phyloP scores from a whole-genome alignment of 2,329 filamentous ascomycete species.

The Hymenoscyphus albidus region DNA sequence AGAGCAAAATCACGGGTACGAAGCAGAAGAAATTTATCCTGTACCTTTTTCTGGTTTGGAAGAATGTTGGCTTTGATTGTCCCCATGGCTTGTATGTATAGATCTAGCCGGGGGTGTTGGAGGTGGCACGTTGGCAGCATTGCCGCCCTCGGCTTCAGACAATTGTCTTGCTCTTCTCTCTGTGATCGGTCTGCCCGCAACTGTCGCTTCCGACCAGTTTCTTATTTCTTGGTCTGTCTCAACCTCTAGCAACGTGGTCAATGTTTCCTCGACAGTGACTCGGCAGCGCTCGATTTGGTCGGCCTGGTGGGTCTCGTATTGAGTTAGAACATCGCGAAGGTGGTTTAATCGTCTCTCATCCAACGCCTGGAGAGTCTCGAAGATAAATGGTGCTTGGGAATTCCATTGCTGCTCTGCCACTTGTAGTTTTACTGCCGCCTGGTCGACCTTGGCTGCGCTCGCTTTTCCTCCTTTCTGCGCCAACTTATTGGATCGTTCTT shows the following conservation, averaged over 20 bases:
- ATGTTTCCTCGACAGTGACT: conserved; percentile 69
- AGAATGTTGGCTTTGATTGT: conserved; percentile 31
- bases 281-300: conserved; percentile 79
- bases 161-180: conserved; percentile 32
- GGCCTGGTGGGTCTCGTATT: conserved; percentile 87
- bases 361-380: conserved; percentile 84
- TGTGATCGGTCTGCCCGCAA: conserved; percentile 35
- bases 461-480: conserved; percentile 73
- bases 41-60: conserved; percentile 16
- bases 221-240: conserved; percentile 85
- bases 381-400: conserved; percentile 89
- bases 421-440: conserved; percentile 69
- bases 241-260: conserved; percentile 81
- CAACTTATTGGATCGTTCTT: conserved; percentile 82
- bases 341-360: conserved; percentile 89
- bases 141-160: conserved; percentile 26
- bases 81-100: conserved; percentile 20
- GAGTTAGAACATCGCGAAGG: conserved; percentile 84
- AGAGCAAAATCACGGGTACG: background rate
- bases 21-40: background rate
- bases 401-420: conserved; percentile 84
- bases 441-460: conserved; percentile 72
- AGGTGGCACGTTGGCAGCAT: conserved; percentile 22
- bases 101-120: conserved; percentile 29
- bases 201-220: conserved; percentile 52